Conservation (phyloP, 2,329 filamentous ascomycete genomes). For the Sclerotinia sclerotiorum region DNA sequence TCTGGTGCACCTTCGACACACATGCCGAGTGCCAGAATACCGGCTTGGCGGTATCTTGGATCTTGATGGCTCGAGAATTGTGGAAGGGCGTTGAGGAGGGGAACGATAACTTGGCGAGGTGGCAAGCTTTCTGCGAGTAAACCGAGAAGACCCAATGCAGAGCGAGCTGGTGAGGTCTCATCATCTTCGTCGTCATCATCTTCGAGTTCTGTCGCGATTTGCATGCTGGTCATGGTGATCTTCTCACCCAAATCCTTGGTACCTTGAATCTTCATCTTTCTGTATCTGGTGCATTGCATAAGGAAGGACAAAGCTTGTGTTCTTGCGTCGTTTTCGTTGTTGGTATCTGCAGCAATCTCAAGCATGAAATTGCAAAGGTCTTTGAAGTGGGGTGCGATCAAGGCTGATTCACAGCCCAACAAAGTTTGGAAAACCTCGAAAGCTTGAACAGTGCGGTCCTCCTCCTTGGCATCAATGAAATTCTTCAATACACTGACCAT, state of each 20-base stretch:
- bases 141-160: constrained; percentile 83
- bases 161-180: constrained; percentile 79
- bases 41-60: constrained; percentile 80
- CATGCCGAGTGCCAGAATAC: constrained; percentile 88
- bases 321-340: constrained; percentile 79
- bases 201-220: constrained; percentile 87
- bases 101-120: constrained; percentile 90
- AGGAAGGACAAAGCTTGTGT: constrained; percentile 91
- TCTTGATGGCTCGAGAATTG: constrained; percentile 74
- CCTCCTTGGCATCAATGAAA: constrained; percentile 74
- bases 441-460: constrained; percentile 83
- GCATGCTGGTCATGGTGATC: constrained; percentile 82
- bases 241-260: constrained; percentile 81
- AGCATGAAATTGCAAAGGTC: constrained; percentile 94
- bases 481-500: constrained; percentile 91
- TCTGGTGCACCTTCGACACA: constrained; percentile 96
- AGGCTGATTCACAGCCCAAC: constrained; percentile 81
- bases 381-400: constrained; percentile 82
- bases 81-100: constrained; percentile 82
- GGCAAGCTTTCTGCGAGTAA: constrained; percentile 85
- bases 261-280: constrained; percentile 92
- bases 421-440: constrained; percentile 98
- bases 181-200: constrained; percentile 70
- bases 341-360: constrained; percentile 73
- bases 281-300: constrained; percentile 86